phyloP scores from a whole-genome alignment of 1,284 basidiomycete genomes.

The Peniophora sp. region DNA sequence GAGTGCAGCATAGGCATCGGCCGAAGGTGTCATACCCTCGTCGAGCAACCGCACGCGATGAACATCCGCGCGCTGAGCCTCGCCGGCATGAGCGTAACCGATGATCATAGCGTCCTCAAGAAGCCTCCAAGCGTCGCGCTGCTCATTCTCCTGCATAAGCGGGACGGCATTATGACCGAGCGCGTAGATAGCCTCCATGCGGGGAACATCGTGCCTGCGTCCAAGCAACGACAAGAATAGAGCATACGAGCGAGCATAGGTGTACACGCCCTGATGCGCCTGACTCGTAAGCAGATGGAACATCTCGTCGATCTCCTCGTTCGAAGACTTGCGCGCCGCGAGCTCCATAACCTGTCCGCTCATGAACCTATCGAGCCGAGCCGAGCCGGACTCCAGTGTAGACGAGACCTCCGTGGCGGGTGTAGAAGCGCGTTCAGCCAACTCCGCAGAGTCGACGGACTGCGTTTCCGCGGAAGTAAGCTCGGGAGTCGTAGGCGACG shows the following conservation, averaged over 20 bases:
- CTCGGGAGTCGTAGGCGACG: not conserved
- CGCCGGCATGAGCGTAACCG: constrained; percentile 73
- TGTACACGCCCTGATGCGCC: constrained; percentile 32
- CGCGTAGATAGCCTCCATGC: constrained; percentile 59
- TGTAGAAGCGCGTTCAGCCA: not conserved
- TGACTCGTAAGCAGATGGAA: constrained; percentile 27
- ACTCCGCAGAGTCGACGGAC: not conserved
- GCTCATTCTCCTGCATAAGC: constrained; percentile 25
- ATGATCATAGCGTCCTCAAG: constrained; percentile 88
- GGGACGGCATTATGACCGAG: too few species aligned
- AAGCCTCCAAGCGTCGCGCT: constrained; percentile 61
- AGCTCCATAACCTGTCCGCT: not conserved
- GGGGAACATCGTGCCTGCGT: constrained; percentile 50
- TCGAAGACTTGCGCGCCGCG: not conserved
- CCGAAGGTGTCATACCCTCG: constrained; percentile 70
- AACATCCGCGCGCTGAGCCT: constrained; percentile 71
- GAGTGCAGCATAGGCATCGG: constrained; percentile 87
- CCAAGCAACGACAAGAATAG: constrained; percentile 65
- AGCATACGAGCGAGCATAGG: constrained; percentile 48
- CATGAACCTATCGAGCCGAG: not conserved
- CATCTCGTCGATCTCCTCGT: not conserved
- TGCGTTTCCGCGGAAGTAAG: not conserved
- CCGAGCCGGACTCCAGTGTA: not conserved
- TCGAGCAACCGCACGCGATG: constrained; percentile 78
- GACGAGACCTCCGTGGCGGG: not conserved